Percentiles rank a stretch among this genome's conserved stretches.
phyloP scores from a whole-genome alignment of 257 asterid genomes.

The Penstemon eatonii region DNA sequence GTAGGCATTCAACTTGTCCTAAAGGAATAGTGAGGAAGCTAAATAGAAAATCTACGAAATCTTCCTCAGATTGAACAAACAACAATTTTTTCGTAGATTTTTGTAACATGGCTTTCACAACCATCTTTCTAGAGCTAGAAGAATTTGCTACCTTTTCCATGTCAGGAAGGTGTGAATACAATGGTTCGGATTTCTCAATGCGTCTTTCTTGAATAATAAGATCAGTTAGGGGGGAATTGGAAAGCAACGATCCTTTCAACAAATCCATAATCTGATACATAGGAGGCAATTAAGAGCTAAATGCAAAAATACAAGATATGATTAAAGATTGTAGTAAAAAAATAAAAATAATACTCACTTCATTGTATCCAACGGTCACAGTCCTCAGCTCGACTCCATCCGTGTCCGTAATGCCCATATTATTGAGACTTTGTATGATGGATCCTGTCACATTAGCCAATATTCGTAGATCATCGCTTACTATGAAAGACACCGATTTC shows the following conservation, averaged over 20 bases:
- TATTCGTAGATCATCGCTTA: conserved; percentile 18
- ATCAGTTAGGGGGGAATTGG: conserved; percentile 26
- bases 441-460: background rate
- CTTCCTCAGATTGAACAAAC: conserved; percentile 24
- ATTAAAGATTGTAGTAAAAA: too few species aligned
- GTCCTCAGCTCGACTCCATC: background rate
- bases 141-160: background rate
- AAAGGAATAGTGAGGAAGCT: conserved; percentile 28
- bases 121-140: background rate
- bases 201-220: conserved; percentile 10
- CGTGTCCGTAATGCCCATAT: background rate
- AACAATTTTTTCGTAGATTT: conserved; percentile 26
- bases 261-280: conserved; percentile 22
- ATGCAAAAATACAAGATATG: too few species aligned
- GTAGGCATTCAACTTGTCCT: conserved; percentile 16
- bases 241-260: conserved; percentile 13
- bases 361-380: conserved; percentile 14
- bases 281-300: too few species aligned
- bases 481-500: background rate
- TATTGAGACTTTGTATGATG: background rate
- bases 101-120: conserved; percentile 14
- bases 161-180: background rate
- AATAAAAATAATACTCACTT: conserved; percentile 6
- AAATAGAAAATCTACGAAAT: conserved; percentile 26
- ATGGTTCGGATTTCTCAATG: too few species aligned